A percentile compares a stretch with the other conserved stretches of the same genome.
Conservation (phyloP, 164 flowering plant genomes). For the Stephania cephalantha region DNA sequence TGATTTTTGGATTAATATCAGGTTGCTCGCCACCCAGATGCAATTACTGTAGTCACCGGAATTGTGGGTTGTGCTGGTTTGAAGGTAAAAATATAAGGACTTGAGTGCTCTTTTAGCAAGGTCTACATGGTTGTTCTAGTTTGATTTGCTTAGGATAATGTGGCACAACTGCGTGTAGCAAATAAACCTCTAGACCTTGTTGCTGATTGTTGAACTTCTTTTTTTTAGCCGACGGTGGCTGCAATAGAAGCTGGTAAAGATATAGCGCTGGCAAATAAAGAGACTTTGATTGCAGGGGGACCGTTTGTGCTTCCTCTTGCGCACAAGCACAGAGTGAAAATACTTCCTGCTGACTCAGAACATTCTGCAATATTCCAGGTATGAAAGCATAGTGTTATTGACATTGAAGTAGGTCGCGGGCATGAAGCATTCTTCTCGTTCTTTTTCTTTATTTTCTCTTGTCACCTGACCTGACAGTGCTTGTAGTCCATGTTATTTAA, state of each 20-base stretch:
- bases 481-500: not conserved
- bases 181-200: not conserved
- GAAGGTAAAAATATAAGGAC: conserved; percentile 70
- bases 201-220: not conserved
- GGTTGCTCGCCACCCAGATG: conserved; percentile 99
- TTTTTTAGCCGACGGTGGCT: conserved; percentile 84
- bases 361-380: conserved; percentile 99
- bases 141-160: too few species aligned
- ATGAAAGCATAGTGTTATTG: not conserved
- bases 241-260: conserved; percentile 97
- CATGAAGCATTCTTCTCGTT: not conserved
- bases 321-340: conserved; percentile 81
- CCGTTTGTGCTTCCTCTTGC: conserved; percentile 99
- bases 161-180: too few species aligned
- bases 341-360: conserved; percentile 98
- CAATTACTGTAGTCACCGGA: conserved; percentile 93
- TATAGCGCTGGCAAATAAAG: conserved; percentile 95
- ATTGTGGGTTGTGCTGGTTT: conserved; percentile 99
- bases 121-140: not conserved
- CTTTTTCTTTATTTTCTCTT: not conserved
- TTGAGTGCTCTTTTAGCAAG: not conserved
- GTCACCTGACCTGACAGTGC: not conserved
- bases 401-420: not conserved
- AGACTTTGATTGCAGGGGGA: conserved; percentile 95
- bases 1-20: conserved; percentile 23